Evolutionary conservation across 2,329 filamentous ascomycete genomes (phyloP).

Genomic region (Camillea tinctor): DNA sequence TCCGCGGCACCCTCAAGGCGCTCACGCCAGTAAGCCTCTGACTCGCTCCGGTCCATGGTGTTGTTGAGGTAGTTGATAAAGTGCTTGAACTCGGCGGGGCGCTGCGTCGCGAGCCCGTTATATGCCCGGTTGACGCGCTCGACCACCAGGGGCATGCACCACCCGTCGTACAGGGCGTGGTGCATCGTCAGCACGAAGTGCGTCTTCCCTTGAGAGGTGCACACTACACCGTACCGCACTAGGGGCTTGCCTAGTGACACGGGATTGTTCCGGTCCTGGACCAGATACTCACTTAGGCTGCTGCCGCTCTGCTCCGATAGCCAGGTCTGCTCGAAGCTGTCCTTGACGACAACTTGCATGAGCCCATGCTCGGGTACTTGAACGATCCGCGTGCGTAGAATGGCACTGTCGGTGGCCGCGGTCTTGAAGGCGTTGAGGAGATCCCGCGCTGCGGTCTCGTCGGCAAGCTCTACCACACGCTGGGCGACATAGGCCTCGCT

Average conservation of each 20-base stretch:
- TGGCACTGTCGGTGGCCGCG: conserved; percentile 37
- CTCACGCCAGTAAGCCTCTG: conserved; percentile 47
- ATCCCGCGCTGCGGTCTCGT: conserved; percentile 34
- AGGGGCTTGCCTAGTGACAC: conserved; percentile 48
- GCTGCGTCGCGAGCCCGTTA: conserved; percentile 31
- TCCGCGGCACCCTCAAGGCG: conserved; percentile 45
- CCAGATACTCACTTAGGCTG: conserved; percentile 41
- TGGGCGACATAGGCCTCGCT: conserved; percentile 53
- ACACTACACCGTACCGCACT: conserved; percentile 45
- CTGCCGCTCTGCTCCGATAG: conserved; percentile 32
- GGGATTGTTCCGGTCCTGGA: conserved; percentile 37
- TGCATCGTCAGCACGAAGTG: conserved; percentile 56
- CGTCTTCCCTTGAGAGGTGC: conserved; percentile 31
- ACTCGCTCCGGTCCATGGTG: conserved; percentile 37
- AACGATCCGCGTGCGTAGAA: conserved; percentile 50
- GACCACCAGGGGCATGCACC: conserved; percentile 51
- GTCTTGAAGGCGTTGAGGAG: conserved; percentile 44
- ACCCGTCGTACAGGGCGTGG: conserved; percentile 57
- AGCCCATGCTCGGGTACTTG: conserved; percentile 44
- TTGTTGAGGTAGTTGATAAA: conserved; percentile 48
- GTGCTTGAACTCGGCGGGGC: conserved; percentile 45
- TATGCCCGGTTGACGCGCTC: conserved; percentile 48
- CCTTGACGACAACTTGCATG: conserved; percentile 46
- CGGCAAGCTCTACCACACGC: conserved; percentile 42
- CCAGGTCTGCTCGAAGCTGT: conserved; percentile 34